Evolutionary conservation across 106 monocot genomes (phyloP), one percentile per base, ranked within the genome.

Genomic region (Allium sativum): DNA sequence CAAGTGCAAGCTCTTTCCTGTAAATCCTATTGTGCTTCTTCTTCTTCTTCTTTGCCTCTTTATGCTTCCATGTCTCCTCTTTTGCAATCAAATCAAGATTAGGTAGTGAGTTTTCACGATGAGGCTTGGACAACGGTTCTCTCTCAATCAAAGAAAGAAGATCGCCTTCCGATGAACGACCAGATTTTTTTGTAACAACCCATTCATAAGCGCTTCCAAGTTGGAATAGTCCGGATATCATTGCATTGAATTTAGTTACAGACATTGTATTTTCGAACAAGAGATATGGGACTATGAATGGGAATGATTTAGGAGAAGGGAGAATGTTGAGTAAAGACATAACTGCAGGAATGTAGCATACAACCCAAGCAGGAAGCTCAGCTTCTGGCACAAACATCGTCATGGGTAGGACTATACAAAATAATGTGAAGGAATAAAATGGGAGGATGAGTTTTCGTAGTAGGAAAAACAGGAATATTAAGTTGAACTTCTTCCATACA

Each of bases 261-360:
- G 92, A 92, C 92, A 92, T 92, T 41, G 92, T 92, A 77, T 92
- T 92, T 64, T 92, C 92, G 44, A 92, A 92, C 22, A 92, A 82
- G 53, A 92, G 83, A 65, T 86, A 92, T 4, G 92, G 92, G 73
- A 93, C 78, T 21, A 93, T 81, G 69, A 93, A 93, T 0, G 92
- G 92, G 79, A 92, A 92, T 11, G 92, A 78, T 53, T 65, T 76
- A 0, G 84, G 87, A 1, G 84, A 73, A 0, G 92, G 92, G 43
- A 92, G 87, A 72, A 92, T 81, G 56, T 84, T 92, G 44, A 93
- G 81, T 54, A 87, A 68, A 19, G 92, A 93, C 79, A 87, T 87
- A 44, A 60, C 70, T 8, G 84, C 92, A 0, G 92, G 92, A 22
- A 93, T 71, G 71, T 87, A 87, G 68, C 87, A 93, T 58, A 93